phyloP scores from a whole-genome alignment of 2,329 filamentous ascomycete genomes.

The Ciborinia camelliae region DNA sequence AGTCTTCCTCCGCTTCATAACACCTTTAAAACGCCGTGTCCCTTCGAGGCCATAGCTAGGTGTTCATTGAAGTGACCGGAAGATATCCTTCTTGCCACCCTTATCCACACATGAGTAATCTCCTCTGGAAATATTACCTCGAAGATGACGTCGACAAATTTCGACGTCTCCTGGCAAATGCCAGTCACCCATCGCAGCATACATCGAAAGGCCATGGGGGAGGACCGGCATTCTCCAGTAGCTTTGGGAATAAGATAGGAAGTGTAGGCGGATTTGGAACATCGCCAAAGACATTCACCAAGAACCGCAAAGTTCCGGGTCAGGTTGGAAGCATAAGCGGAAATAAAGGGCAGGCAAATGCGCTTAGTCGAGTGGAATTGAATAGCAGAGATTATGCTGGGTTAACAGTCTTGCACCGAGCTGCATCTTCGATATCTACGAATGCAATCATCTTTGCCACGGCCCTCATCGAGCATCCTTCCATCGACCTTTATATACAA shows the following conservation, averaged over 20 bases:
- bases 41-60: constrained; percentile 86
- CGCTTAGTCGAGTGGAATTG: constrained; percentile 61
- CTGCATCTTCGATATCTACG: constrained; percentile 69
- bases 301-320: constrained; percentile 53
- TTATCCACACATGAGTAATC: constrained; percentile 79
- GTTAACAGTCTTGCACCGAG: constrained; percentile 79
- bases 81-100: constrained; percentile 37
- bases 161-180: constrained; percentile 77
- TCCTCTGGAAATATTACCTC: constrained; percentile 94
- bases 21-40: constrained; percentile 91
- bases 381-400: constrained; percentile 82
- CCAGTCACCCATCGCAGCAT: constrained; percentile 53
- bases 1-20: constrained; percentile 48
- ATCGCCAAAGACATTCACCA: constrained; percentile 49
- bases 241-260: constrained; percentile 41
- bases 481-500: constrained; percentile 80
- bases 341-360: constrained; percentile 44
- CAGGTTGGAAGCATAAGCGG: constrained; percentile 44
- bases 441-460: constrained; percentile 72
- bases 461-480: constrained; percentile 75
- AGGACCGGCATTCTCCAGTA: constrained; percentile 40
- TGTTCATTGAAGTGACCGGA: constrained; percentile 42
- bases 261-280: constrained; percentile 39
- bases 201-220: constrained; percentile 52
- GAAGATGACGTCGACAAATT: constrained; percentile 97